A percentile compares a stretch with the other conserved stretches of the same genome.
Conservation (phyloP, 331 rosid species). For the Cydonia oblonga region DNA sequence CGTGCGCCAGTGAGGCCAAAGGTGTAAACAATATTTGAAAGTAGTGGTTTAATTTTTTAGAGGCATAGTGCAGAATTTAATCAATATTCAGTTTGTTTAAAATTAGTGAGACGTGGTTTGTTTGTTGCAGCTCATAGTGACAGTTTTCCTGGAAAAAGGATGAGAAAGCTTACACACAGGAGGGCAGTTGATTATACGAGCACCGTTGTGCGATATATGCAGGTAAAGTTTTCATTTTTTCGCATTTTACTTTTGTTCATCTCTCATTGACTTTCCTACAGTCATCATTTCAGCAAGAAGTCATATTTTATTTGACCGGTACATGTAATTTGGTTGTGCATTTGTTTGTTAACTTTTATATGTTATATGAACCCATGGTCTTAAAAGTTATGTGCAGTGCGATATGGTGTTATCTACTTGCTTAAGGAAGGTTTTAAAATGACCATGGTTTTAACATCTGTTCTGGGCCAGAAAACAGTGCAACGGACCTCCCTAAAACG, state of each 20-base stretch:
- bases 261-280: not conserved
- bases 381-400: not conserved
- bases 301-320: not conserved
- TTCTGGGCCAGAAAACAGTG: not conserved
- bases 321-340: not conserved
- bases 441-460: not conserved
- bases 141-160: slow-evolving; percentile 79
- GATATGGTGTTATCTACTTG: not conserved
- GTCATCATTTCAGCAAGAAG: not conserved
- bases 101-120: not conserved
- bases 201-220: slow-evolving; percentile 90
- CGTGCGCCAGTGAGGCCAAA: not conserved
- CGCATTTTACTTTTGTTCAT: not conserved
- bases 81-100: not conserved
- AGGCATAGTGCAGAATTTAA: not conserved
- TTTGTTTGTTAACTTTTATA: not conserved
- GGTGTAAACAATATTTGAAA: not conserved
- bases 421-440: not conserved
- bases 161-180: slow-evolving; percentile 89
- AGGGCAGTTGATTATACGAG: slow-evolving; percentile 97
- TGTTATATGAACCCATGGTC: not conserved
- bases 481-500: not conserved
- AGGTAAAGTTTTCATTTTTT: slow-evolving; percentile 30
- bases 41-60: not conserved
- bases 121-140: slow-evolving; percentile 62